Conservation (phyloP, 176 grass and related monocot species). For the Aegilops tauschii region DNA sequence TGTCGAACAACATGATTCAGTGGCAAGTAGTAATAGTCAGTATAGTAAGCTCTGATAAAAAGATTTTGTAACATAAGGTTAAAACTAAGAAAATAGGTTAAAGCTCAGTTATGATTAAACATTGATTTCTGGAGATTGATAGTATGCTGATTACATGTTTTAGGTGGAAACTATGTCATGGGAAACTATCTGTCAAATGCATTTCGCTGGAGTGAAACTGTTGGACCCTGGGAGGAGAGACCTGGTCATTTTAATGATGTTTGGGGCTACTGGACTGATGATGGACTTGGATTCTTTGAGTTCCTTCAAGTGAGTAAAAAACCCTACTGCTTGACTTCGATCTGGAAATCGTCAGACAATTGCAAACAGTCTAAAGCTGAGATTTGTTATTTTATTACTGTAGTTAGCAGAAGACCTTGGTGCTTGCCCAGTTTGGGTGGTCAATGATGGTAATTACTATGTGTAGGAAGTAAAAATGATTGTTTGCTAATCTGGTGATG, state of each 20-base stretch:
- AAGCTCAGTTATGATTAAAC: not conserved
- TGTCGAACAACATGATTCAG: not conserved
- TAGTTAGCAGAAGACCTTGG: constrained; percentile 90
- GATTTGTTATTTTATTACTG: constrained; percentile 28
- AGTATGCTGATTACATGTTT: constrained; percentile 16
- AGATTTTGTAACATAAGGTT: constrained; percentile 8
- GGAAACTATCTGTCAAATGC: constrained; percentile 76
- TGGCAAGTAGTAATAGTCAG: not conserved
- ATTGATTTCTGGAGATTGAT: not conserved
- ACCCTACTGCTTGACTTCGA: constrained; percentile 16
- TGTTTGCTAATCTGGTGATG: not conserved
- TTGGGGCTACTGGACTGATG: constrained; percentile 93
- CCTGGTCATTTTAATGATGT: constrained; percentile 86
- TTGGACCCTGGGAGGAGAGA: constrained; percentile 89
- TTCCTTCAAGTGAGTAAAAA: constrained; percentile 78
- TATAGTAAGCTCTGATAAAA: not conserved
- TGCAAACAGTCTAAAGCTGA: constrained; percentile 7
- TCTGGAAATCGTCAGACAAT: constrained; percentile 20
- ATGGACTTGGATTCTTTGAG: constrained; percentile 92
- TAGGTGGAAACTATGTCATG: constrained; percentile 89
- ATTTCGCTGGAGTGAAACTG: constrained; percentile 85
- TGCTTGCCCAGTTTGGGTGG: constrained; percentile 82
- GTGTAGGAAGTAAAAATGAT: not conserved
- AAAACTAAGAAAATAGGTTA: constrained; percentile 14
- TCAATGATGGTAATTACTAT: constrained; percentile 73